Base-by-base conservation (phyloP, 805 yeast genomes). In the Nakazawaea peltata region DNA sequence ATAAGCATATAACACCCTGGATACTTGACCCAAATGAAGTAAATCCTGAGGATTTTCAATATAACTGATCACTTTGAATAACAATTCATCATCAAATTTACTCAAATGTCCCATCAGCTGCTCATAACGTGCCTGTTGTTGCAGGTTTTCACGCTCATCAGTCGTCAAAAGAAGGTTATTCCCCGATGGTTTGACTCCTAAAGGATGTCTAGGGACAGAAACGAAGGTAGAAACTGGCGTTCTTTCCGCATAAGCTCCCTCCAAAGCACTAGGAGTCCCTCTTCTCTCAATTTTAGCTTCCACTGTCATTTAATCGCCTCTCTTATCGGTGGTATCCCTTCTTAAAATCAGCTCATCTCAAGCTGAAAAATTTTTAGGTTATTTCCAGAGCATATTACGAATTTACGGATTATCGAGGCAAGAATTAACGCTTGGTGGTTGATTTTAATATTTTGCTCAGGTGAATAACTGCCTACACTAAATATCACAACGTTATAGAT, bases 151-250 rank as follows among this genome's bases (percentile, higher is more conserved):
- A 5, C 7, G 5, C 9, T 36, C 31, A 1, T 43, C 36, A 23
- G 47, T 39, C n/a, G 45, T 45, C 19, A 54, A 51, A 16, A 77
- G 47, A 18, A 71, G 55, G 3, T 70, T 64, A 47, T 84, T 84
- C 4, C 94, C 94, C n/a, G 71, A 56, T 1, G 94, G 95, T 48
- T 69, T 73, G 12, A 84, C 77, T 33, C 81, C 80, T 21, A 83
- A 55, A 1, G 94, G 94, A 49, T 84, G 94, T 34, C 63, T 61
- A 15, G 64, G 53, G 8, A 65, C 52, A 2, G 56, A 44, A 2
- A 63, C 42, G 26, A n/a, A 37, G 4, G 36, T 37, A 4, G 34
- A 25, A 8, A 37, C 30, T 3, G 32, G 29, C 5, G 29, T 27
- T 15, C 29, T 27, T 12, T 27, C 15, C 5, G 17, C n/a, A n/a